These are phyloP conservation scores for Colletotrichum neosansevieriae DNA, from an alignment of 2,329 filamentous ascomycete species.

Conservation along the genomic window DNA sequence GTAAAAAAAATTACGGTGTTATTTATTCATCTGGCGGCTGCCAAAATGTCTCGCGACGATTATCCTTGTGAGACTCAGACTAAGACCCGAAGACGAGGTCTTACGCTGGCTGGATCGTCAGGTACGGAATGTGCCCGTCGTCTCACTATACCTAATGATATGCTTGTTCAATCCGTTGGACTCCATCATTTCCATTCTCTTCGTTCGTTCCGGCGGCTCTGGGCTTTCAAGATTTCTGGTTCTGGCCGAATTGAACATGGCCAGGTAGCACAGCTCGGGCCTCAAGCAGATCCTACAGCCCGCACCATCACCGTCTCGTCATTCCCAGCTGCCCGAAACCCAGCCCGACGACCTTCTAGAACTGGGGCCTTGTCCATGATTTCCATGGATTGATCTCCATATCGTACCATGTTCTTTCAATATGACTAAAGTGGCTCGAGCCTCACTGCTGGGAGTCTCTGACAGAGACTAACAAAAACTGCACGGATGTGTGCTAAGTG, in stretches of 20 bases:
- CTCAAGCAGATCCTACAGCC: constrained; percentile 9
- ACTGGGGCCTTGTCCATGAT: constrained; percentile 16
- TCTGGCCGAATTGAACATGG: constrained; percentile 18
- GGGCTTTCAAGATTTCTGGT: neutral
- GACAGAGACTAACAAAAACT: constrained; percentile 24
- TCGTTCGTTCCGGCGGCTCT: constrained; percentile 19
- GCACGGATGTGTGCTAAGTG: constrained; percentile 35
- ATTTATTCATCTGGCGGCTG: constrained; percentile 3
- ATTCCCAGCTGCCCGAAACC: constrained; percentile 20
- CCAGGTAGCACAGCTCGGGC: constrained; percentile 13
- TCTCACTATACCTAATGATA: constrained; percentile 35
- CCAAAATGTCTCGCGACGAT: constrained; percentile 34
- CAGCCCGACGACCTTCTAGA: constrained; percentile 30
- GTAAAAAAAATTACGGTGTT: neutral
- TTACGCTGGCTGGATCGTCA: constrained; percentile 38
- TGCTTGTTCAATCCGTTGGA: constrained; percentile 19
- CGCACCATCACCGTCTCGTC: constrained; percentile 17
- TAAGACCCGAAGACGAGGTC: constrained; percentile 28
- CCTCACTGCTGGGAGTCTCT: constrained; percentile 32
- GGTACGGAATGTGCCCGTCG: constrained; percentile 38
- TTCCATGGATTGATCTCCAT: constrained; percentile 12
- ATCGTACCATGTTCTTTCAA: neutral
- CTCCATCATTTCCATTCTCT: constrained; percentile 17
- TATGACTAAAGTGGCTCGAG: constrained; percentile 23
- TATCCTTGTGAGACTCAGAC: constrained; percentile 26